A percentile compares a stretch with the other conserved stretches of the same genome.
Evolutionary conservation across 1,284 basidiomycete species (phyloP).

Genomic region (Chalciporus piperatoides): DNA sequence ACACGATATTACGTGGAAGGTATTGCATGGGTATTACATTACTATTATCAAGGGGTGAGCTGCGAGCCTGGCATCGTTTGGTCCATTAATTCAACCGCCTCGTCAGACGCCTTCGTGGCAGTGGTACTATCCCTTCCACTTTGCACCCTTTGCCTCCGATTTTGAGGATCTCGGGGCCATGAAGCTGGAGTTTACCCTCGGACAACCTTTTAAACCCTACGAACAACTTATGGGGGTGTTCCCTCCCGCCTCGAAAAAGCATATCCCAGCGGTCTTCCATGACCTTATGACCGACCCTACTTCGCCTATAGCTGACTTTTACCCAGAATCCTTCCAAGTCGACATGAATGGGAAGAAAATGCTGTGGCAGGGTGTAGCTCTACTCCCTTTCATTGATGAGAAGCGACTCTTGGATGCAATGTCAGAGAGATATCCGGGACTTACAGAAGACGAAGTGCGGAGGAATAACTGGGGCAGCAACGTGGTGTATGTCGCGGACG

Average conservation of each 20-base stretch:
- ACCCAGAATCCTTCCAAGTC: constrained; percentile 88
- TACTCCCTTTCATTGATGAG: constrained; percentile 95
- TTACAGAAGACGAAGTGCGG: constrained; percentile 79
- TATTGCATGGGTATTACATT: constrained; percentile 93
- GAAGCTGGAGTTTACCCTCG: constrained; percentile 76
- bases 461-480: constrained; percentile 88
- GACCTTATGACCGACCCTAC: constrained; percentile 83
- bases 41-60: constrained; percentile 93
- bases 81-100: constrained; percentile 13
- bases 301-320: constrained; percentile 96
- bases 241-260: constrained; percentile 64
- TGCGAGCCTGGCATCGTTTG: background rate
- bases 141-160: constrained; percentile 96
- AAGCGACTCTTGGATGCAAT: constrained; percentile 82
- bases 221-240: constrained; percentile 99
- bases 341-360: constrained; percentile 99
- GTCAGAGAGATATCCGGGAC: constrained; percentile 64
- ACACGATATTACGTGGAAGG: constrained; percentile 90
- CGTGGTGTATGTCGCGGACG: constrained; percentile 82
- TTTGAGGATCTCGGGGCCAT: constrained; percentile 80
- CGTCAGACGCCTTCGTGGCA: constrained; percentile 92
- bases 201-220: constrained; percentile 93
- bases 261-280: constrained; percentile 88
- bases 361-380: constrained; percentile 98
- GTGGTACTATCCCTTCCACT: constrained; percentile 99